These are phyloP conservation scores for Aspergillus brunneoviolaceus DNA, from an alignment of 2,329 filamentous ascomycete species.

Conservation along the genomic window DNA sequence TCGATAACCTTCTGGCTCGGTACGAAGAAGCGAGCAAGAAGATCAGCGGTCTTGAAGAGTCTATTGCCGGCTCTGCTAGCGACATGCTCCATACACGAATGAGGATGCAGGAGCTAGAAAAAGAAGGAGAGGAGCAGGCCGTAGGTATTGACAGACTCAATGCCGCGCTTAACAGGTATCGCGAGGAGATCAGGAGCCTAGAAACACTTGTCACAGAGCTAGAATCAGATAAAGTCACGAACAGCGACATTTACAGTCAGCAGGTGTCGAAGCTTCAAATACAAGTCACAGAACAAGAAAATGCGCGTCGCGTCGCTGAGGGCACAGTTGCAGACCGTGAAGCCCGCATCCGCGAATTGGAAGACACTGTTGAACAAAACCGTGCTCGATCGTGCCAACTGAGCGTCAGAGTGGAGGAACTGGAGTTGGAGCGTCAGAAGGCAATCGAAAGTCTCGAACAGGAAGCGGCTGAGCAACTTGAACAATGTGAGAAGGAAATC, in stretches of 20 bases:
- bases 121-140: conserved; percentile 41
- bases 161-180: conserved; percentile 45
- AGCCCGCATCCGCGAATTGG: conserved; percentile 37
- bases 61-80: conserved; percentile 43
- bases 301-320: conserved; percentile 36
- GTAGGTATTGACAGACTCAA: conserved; percentile 45
- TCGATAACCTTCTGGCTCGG: conserved; percentile 42
- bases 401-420: conserved; percentile 32
- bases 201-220: conserved; percentile 44
- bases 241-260: conserved; percentile 28
- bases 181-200: conserved; percentile 43
- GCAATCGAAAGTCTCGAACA: conserved; percentile 26
- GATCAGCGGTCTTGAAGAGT: conserved; percentile 39
- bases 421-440: conserved; percentile 32
- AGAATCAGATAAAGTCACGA: conserved; percentile 39
- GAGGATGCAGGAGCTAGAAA: conserved; percentile 44
- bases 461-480: conserved; percentile 22
- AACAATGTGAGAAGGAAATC: conserved; percentile 36
- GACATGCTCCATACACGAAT: conserved; percentile 48
- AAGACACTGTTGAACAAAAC: conserved; percentile 36
- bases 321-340: conserved; percentile 35
- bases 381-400: conserved; percentile 36
- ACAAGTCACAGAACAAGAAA: conserved; percentile 35
- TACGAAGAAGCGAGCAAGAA: conserved; percentile 40
- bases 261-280: conserved; percentile 36